phyloP scores from a whole-genome alignment of 768 basidiomycete species.

The Hericium erinaceus region DNA sequence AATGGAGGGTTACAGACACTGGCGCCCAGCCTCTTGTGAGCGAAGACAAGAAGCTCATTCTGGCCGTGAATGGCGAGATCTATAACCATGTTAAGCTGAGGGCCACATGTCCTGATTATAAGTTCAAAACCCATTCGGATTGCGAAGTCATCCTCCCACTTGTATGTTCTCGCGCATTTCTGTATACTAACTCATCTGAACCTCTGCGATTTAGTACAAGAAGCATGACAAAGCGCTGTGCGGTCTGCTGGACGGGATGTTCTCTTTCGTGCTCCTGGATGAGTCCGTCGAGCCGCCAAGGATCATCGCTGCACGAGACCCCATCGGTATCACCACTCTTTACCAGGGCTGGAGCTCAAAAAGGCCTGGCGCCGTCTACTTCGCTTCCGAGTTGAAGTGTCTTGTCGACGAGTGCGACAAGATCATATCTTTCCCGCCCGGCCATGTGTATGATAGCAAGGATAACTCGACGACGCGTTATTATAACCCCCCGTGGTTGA shows the following conservation, averaged over 20 bases:
- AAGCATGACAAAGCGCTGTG: conserved; percentile 74
- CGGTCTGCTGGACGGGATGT: conserved; percentile 90
- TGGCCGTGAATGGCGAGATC: conserved; percentile 97
- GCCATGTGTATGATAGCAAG: conserved; percentile 87
- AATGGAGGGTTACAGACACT: conserved; percentile 50
- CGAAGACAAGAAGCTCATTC: conserved; percentile 72
- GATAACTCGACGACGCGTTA: conserved; percentile 75
- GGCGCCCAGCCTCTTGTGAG: conserved; percentile 92
- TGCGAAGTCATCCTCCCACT: conserved; percentile 95
- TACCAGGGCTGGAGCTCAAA: conserved; percentile 93
- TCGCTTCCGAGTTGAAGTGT: conserved; percentile 94
- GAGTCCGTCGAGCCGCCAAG: conserved; percentile 84
- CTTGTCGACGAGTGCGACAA: conserved; percentile 88
- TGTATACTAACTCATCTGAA: background rate
- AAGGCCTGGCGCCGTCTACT: conserved; percentile 76
- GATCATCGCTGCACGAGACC: conserved; percentile 93
- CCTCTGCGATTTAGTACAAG: conserved; percentile 50
- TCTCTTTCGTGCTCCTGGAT: conserved; percentile 94
- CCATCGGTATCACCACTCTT: conserved; percentile 96
- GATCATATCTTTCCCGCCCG: conserved; percentile 93
- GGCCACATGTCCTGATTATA: conserved; percentile 48
- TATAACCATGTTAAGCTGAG: conserved; percentile 91
- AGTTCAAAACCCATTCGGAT: conserved; percentile 96
- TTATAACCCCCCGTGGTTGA: conserved; percentile 85
- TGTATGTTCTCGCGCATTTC: conserved; percentile 31